Percentiles rank a stretch among this genome's conserved stretches.
These are phyloP conservation scores for Zalaria obscura DNA, from an alignment of 2,329 filamentous ascomycete genomes.

Conservation along the genomic window DNA sequence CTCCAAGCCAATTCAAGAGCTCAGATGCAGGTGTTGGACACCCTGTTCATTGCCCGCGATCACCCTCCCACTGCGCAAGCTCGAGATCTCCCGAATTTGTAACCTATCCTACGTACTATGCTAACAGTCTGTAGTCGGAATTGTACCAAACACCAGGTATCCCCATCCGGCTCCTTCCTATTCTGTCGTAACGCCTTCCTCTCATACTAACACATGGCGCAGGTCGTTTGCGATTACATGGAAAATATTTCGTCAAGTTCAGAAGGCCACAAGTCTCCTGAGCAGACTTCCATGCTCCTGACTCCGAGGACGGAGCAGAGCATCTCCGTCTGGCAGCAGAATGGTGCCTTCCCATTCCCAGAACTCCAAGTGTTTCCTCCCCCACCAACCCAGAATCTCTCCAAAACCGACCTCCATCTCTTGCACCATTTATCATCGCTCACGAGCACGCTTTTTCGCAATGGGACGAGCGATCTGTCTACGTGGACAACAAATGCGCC, in stretches of 20 bases:
- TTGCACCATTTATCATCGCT: slow-evolving; percentile 83
- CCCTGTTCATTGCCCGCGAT: too few relatives aligned
- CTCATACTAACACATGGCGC: too few relatives aligned
- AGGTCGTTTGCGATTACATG: slow-evolving; percentile 90
- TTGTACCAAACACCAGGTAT: slow-evolving; percentile 84
- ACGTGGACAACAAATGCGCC: slow-evolving; percentile 89
- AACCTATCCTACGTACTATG: not conserved
- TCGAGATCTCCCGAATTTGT: too few relatives aligned
- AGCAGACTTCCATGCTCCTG: slow-evolving; percentile 59
- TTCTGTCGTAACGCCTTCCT: too few relatives aligned
- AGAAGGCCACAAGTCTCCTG: slow-evolving; percentile 36
- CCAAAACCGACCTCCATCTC: slow-evolving; percentile 66
- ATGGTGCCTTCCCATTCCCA: slow-evolving; percentile 73
- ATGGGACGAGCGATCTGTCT: slow-evolving; percentile 61
- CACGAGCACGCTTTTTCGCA: slow-evolving; percentile 65
- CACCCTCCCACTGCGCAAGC: too few relatives aligned
- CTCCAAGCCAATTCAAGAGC: too few relatives aligned
- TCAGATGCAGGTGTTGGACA: too few relatives aligned
- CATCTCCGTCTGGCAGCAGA: slow-evolving; percentile 71
- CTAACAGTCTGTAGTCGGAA: slow-evolving; percentile 54
- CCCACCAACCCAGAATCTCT: slow-evolving; percentile 58
- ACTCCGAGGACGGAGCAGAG: slow-evolving; percentile 70
- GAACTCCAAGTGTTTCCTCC: slow-evolving; percentile 64
- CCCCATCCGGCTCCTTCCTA: too few relatives aligned
- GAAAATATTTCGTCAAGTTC: slow-evolving; percentile 58